Percentiles rank a stretch among this genome's conserved stretches.
Evolutionary conservation across 2,329 filamentous ascomycete genomes (phyloP).

Genomic region (Ascocoryne sarcoides): DNA sequence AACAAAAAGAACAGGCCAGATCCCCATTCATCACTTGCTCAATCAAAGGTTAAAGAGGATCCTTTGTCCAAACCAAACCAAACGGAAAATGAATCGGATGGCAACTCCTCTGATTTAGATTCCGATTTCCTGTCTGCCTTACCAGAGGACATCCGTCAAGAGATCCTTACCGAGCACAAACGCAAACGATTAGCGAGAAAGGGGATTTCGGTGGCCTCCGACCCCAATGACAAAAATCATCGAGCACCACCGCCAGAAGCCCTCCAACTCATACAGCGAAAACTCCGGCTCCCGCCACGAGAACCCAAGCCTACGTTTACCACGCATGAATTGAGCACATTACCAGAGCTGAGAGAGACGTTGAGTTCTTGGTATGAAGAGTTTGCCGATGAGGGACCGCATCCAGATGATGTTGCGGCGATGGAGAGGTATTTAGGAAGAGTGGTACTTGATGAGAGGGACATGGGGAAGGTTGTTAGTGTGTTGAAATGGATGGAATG

Average conservation of each 20-base stretch:
- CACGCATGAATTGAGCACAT: conserved; percentile 41
- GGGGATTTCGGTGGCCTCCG: conserved; percentile 37
- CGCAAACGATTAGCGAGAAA: conserved; percentile 50
- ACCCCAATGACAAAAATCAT: conserved; percentile 12
- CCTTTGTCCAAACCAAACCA: conserved; percentile 17
- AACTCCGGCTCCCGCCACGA: conserved; percentile 39
- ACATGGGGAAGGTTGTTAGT: conserved; percentile 65
- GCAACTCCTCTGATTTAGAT: conserved; percentile 22
- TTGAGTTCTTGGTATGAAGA: conserved; percentile 67
- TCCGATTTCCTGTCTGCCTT: conserved; percentile 72
- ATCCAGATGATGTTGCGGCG: conserved; percentile 66
- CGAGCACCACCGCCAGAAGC: conserved; percentile 1
- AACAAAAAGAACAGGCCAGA: conserved; percentile 38
- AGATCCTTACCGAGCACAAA: conserved; percentile 69
- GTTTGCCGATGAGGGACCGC: conserved; percentile 67
- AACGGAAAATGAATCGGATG: conserved; percentile 5
- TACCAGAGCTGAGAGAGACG: conserved; percentile 63
- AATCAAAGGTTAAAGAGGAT: conserved; percentile 55
- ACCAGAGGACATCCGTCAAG: conserved; percentile 68
- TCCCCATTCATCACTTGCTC: conserved; percentile 53
- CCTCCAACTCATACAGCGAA: conserved; percentile 18
- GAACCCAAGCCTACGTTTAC: conserved; percentile 53
- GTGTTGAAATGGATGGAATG: conserved; percentile 60
- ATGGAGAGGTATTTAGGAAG: conserved; percentile 62
- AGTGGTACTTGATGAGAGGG: conserved; percentile 67